Base-by-base conservation (phyloP, 495 filamentous ascomycete genomes). In the Schizothecium vesticola region DNA sequence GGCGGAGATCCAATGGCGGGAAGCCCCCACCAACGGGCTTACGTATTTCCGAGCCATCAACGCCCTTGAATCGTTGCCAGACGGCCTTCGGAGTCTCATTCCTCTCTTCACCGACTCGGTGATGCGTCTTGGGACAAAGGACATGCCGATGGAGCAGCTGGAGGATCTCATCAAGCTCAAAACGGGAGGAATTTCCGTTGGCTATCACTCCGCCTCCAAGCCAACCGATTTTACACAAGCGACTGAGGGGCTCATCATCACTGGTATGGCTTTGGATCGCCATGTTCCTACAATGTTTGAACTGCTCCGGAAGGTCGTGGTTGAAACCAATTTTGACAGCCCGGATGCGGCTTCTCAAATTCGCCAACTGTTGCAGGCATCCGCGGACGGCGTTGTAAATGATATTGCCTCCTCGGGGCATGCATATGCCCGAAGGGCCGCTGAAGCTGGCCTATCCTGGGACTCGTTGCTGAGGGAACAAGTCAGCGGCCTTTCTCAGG, bases 121-220 rank as follows among this genome's bases (percentile, higher is more conserved):
- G 55, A 92, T 97, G 90, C 88, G 95, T 28, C 82, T 99, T 16
- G 95, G 95, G 25, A 98, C 95, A 11, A 89, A 89, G 64, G 86
- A 89, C 66, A 90, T 88, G 81, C 87, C 91, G 0, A 97, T 97
- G 92, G 96, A 97, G 76, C 86, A 97, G 75, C 85, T 97, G 56
- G 95, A 99, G 76, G 95, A 97, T 75, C 79, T 92, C 56, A 97
- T 98, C 74, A 97, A 97, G 73, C 82, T 97, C 13, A 97, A 96
- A 79, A 99, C 94, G 6, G 95, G 95, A n/a, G 95, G 95, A 13
- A 85, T 99, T 13, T 89, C 86, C 11, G 88, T 92, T 25, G 87
- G 88, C 0, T 93, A 95, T 67, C 87, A 94, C 80, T 83, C 91
- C 24, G 85, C 91, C 1, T 86, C 94, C 0, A 91, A 87, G 13